Evolutionary conservation across 768 basidiomycete genomes (phyloP).

Genomic region (Antrodiella citrinella): DNA sequence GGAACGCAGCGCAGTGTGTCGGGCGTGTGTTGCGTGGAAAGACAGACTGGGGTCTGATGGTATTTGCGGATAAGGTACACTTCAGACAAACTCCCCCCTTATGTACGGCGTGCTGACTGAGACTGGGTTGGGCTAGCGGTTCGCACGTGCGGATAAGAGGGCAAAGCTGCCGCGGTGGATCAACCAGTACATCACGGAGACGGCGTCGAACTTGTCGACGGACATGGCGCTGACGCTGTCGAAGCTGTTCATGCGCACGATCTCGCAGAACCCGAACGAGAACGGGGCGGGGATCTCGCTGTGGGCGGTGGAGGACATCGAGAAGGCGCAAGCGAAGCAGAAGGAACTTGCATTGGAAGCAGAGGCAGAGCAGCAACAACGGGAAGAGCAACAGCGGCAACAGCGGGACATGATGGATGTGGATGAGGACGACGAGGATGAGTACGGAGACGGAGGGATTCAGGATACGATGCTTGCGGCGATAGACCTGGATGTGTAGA

Average conservation of each 20-base stretch:
- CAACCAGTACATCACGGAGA: constrained; percentile 98
- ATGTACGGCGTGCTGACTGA: neutral
- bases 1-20: constrained; percentile 98
- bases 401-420: constrained; percentile 21
- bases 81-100: constrained; percentile 4
- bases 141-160: constrained; percentile 87
- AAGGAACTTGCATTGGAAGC: constrained; percentile 51
- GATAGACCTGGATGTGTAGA: constrained; percentile 21
- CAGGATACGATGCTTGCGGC: constrained; percentile 23
- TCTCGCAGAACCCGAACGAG: constrained; percentile 96
- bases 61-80: constrained; percentile 97
- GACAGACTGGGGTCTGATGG: constrained; percentile 99
- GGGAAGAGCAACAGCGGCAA: neutral
- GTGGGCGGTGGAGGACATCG: constrained; percentile 91
- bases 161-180: constrained; percentile 98
- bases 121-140: constrained; percentile 45
- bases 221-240: constrained; percentile 95
- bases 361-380: constrained; percentile 30
- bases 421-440: constrained; percentile 60
- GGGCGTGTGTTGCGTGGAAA: constrained; percentile 96
- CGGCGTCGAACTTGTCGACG: constrained; percentile 93
- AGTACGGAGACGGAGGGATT: constrained; percentile 28
- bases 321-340: constrained; percentile 79
- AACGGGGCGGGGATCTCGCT: constrained; percentile 91
- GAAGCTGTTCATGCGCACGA: constrained; percentile 96